A percentile compares a stretch with the other conserved stretches of the same genome.
phyloP scores from a whole-genome alignment of 495 filamentous ascomycete species.

The Aspergillus biplanus region DNA sequence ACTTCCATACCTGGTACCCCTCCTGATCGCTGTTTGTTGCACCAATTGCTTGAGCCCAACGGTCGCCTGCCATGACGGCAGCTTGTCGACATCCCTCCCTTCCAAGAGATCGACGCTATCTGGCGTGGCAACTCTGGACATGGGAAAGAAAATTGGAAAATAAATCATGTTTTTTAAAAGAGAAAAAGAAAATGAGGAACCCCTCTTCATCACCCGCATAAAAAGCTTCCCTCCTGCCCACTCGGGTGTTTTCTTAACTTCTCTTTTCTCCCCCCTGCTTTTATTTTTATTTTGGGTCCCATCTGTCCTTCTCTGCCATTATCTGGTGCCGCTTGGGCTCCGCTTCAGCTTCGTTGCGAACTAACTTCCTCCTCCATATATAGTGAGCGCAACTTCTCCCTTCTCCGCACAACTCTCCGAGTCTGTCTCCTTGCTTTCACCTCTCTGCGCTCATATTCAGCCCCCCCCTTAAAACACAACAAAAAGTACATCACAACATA shows the following conservation, averaged over 20 bases:
- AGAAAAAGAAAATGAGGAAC: not conserved
- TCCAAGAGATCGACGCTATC: conserved; percentile 31
- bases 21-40: conserved; percentile 9
- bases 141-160: not conserved
- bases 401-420: not conserved
- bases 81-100: conserved; percentile 36
- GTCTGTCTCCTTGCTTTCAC: not conserved
- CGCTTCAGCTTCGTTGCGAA: conserved; percentile 1
- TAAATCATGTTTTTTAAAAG: not conserved
- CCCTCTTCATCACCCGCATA: not conserved
- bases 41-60: not conserved
- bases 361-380: not conserved
- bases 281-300: no score
- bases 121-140: conserved; percentile 35
- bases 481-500: conserved; percentile 31
- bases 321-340: not conserved
- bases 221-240: not conserved
- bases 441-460: conserved; percentile 10
- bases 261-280: not conserved
- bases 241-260: not conserved
- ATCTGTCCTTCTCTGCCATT: not conserved
- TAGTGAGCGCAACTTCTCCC: conserved; percentile 1
- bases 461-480: conserved; percentile 2
- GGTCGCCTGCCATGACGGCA: conserved; percentile 33
- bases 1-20: not conserved